Evolutionary conservation across 768 basidiomycete genomes (phyloP).

Genomic region (Podaxis sp.): DNA sequence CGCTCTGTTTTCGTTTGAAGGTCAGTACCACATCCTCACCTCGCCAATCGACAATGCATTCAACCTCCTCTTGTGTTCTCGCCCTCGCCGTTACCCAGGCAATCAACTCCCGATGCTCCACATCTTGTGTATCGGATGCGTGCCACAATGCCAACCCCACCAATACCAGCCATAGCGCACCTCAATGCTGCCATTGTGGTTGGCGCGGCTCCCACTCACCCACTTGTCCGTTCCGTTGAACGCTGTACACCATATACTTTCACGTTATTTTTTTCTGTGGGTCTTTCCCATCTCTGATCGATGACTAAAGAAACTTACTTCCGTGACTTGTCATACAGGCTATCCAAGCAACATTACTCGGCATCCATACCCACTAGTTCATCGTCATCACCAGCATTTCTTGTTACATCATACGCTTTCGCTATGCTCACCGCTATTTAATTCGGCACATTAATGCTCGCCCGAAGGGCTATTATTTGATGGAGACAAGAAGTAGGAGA

Average conservation of each 20-base stretch:
- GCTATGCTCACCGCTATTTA: slow-evolving; percentile 14
- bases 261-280: not conserved
- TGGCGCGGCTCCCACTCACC: slow-evolving; percentile 58
- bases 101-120: slow-evolving; percentile 15
- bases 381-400: slow-evolving; percentile 9
- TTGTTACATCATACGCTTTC: slow-evolving; percentile 11
- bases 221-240: slow-evolving; percentile 56
- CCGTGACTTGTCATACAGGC: not conserved
- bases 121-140: slow-evolving; percentile 17
- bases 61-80: slow-evolving; percentile 16
- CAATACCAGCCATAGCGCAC: slow-evolving; percentile 48
- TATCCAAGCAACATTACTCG: not conserved
- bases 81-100: slow-evolving; percentile 15
- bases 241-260: slow-evolving; percentile 7
- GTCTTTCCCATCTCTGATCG: not conserved
- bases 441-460: slow-evolving; percentile 12
- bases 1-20: slow-evolving; percentile 14
- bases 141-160: slow-evolving; percentile 18
- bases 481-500: slow-evolving; percentile 11
- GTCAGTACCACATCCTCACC: slow-evolving; percentile 12
- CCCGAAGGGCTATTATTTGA: slow-evolving; percentile 17
- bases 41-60: slow-evolving; percentile 20
- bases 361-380: slow-evolving; percentile 7
- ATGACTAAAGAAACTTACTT: not conserved
- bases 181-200: slow-evolving; percentile 78